These are phyloP conservation scores for Erucastrum elatum DNA, from an alignment of 345 rosid genomes.

Conservation along the genomic window DNA sequence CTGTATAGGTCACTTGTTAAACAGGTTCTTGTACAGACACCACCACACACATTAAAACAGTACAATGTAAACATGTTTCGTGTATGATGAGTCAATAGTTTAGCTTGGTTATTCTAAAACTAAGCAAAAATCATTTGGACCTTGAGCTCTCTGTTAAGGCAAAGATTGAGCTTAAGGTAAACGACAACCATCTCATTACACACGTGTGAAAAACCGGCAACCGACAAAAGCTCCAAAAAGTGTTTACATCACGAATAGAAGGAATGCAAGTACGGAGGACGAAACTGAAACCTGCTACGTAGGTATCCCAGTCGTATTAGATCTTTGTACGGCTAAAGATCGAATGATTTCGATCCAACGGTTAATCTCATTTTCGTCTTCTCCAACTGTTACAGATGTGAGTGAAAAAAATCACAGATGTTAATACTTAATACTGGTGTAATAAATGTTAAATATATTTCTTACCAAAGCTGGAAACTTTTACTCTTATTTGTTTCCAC, in stretches of 20 bases:
- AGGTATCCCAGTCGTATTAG: slow-evolving; percentile 2
- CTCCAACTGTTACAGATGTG: not conserved
- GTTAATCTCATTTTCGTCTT: not conserved
- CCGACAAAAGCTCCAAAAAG: slow-evolving; percentile 4
- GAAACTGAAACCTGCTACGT: slow-evolving; percentile 3
- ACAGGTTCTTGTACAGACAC: no score
- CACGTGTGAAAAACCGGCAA: slow-evolving; percentile 18
- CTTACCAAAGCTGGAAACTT: not conserved
- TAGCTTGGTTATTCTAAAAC: no score
- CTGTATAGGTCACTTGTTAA: no score
- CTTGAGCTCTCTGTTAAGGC: no score
- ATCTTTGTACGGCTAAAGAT: slow-evolving; percentile 3
- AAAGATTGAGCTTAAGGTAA: not conserved
- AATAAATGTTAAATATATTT: not conserved
- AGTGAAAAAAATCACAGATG: slow-evolving; percentile 4
- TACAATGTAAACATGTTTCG: no score
- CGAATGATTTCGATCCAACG: slow-evolving; percentile 8
- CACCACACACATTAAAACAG: no score
- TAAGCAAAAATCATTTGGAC: no score
- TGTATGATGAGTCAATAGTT: no score
- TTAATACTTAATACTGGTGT: slow-evolving; percentile 11
- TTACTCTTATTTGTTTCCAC: slow-evolving; percentile 10
- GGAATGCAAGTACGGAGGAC: not conserved
- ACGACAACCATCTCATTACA: not conserved
- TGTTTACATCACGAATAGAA: not conserved